Conservation (phyloP, 75 land plant species). For the Pinus taeda region DNA sequence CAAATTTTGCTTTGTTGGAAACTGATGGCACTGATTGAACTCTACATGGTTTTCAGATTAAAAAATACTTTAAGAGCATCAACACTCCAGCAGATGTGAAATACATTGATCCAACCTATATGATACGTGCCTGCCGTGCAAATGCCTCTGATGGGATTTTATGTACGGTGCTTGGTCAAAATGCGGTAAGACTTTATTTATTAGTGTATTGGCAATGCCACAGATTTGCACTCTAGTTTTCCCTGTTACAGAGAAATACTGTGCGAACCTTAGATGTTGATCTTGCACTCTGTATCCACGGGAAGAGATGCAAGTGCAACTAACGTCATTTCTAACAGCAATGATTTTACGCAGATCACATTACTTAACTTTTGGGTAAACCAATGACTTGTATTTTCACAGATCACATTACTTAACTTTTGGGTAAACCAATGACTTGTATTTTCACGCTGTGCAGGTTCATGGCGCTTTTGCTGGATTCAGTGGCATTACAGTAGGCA, state of each 20-base stretch:
- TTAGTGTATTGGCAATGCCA: neutral
- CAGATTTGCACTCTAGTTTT: neutral
- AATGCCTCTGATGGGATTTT: conserved; percentile 93
- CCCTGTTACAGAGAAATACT: neutral
- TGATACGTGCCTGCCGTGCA: conserved; percentile 90
- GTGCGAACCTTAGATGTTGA: neutral
- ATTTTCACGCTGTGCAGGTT: conserved; percentile 46
- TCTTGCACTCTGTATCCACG: neutral
- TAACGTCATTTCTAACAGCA: neutral
- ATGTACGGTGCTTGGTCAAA: conserved; percentile 96
- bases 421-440: neutral
- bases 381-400: neutral
- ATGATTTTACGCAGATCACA: neutral
- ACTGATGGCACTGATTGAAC: too few species aligned
- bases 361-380: neutral
- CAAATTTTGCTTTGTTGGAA: too few species aligned
- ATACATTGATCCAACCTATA: conserved; percentile 98
- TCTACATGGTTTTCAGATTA: conserved; percentile 44
- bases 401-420: conserved; percentile 2
- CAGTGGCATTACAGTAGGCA: conserved; percentile 87
- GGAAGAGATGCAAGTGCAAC: neutral
- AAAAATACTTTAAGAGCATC: conserved; percentile 63
- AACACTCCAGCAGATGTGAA: conserved; percentile 80
- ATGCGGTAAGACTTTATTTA: conserved; percentile 68
- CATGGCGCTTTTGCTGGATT: conserved; percentile 99